A percentile compares a stretch with the other conserved stretches of the same genome.
Conservation (phyloP, 169 alveolate species). For the Theileria annulata region DNA sequence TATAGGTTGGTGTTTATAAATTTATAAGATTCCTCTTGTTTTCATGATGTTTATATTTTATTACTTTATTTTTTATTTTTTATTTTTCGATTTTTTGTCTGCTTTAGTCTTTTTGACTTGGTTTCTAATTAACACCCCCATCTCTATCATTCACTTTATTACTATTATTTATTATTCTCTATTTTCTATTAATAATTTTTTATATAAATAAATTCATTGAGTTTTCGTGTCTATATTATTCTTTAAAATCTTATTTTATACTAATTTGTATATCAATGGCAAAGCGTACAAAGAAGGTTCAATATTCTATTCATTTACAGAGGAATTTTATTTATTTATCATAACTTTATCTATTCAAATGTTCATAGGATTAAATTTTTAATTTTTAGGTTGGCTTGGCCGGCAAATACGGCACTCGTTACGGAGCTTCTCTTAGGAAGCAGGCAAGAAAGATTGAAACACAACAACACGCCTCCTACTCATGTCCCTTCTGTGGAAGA, state of each 20-base stretch:
- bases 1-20: neutral
- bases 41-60: neutral
- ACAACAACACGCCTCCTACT: slow-evolving; percentile 90
- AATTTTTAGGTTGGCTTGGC: slow-evolving; percentile 93
- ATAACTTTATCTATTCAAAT: neutral
- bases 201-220: neutral
- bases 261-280: slow-evolving; percentile 41
- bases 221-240: neutral
- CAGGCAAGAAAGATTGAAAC: slow-evolving; percentile 94
- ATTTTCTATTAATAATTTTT: neutral
- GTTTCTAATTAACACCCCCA: neutral
- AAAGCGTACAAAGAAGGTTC: slow-evolving; percentile 69
- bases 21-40: neutral
- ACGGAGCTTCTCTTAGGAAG: slow-evolving; percentile 97
- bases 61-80: neutral
- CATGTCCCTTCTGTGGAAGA: slow-evolving; percentile 97
- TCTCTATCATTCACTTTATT: neutral
- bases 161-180: neutral
- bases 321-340: neutral
- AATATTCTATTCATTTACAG: neutral
- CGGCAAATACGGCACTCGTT: slow-evolving; percentile 98
- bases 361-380: neutral
- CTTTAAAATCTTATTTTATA: neutral
- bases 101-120: neutral
- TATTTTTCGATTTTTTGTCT: neutral